Evolutionary conservation across 2,329 filamentous ascomycete genomes (phyloP), one percentile per base, ranked within the genome.

Genomic region (Fusarium buharicum): DNA sequence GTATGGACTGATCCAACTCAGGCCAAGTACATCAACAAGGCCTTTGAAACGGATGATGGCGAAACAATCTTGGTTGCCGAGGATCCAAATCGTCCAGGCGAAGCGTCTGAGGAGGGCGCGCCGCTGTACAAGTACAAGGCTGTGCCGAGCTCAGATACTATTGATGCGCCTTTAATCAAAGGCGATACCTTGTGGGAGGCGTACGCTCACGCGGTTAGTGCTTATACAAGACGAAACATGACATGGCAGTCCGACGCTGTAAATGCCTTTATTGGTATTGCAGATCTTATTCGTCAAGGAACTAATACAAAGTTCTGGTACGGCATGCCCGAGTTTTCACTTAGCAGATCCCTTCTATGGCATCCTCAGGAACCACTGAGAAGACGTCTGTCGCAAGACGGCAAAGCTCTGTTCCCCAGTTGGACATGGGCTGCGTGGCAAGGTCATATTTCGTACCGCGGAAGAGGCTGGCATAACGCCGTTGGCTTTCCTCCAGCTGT

Each of bases 361-460:
- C 43, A 51, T 1, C 50, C 56, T 2, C 47, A 31, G 27, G 56
- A 48, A 3, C 40, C 56, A 3, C 11, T 62, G 1, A 48, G 41
- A 20, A 55, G 59, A 30, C 16, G 59, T 0, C 13, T 33, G 3
- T 51, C 41, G 4, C 11, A 36, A 17, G 59, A 56, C 8, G 45
- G 50, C 8, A 28, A 31, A 0, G 8, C 14, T 2, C 13, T 61
- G 7, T 61, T 62, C 11, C 59, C 59, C 0, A 61, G 56, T 28
- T 61, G 58, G 58, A 43, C 55, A 0, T 61, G 58, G 58, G 56
- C 59, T 3, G 59, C 59, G 4, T 61, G 59, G 59, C 46, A 61
- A 30, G 59, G 58, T 0, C 45, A 60, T 1, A 39, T 60, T 3
- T 10, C 34, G 3, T 60, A 61, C 3, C 58, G 58, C 4, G 47